Percentiles rank a stretch among this genome's conserved stretches.
Evolutionary conservation across 495 filamentous ascomycete species (phyloP).

Genomic region (Glarea lozoyensis): DNA sequence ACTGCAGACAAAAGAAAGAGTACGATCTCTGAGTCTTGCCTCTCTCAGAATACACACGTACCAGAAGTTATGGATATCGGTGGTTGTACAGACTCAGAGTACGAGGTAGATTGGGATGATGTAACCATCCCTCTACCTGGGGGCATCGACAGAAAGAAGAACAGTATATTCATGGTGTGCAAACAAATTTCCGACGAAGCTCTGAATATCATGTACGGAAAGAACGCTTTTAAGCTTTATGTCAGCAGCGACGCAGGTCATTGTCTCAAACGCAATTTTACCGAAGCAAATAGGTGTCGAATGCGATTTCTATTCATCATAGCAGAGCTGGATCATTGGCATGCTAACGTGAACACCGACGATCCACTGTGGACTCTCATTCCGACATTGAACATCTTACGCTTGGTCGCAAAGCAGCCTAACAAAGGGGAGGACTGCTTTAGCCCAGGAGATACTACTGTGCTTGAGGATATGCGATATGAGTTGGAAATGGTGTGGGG

Average conservation of each 20-base stretch:
- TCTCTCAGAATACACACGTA: too few relatives aligned
- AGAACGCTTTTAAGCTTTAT: conserved; percentile 2
- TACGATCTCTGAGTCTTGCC: neutral
- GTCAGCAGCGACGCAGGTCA: neutral
- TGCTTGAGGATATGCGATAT: too few relatives aligned
- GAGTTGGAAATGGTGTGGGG: conserved; percentile 1
- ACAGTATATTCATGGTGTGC: neutral
- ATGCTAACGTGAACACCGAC: neutral
- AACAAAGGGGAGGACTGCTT: neutral
- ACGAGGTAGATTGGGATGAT: neutral
- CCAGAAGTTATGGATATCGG: too few relatives aligned
- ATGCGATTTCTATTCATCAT: conserved; percentile 1
- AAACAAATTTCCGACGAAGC: conserved; percentile 3
- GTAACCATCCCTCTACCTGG: neutral
- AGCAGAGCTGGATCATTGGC: neutral
- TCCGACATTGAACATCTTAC: neutral
- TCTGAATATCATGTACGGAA: conserved; percentile 2
- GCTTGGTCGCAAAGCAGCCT: conserved; percentile 1
- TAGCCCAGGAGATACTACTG: neutral
- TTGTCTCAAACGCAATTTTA: conserved; percentile 5
- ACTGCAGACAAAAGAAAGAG: too few relatives aligned
- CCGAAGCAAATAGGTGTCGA: conserved; percentile 1
- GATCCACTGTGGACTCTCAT: conserved; percentile 1
- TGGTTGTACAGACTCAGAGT: neutral
- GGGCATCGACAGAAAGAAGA: neutral